phyloP scores from a whole-genome alignment of 202 grass and related monocot species.

The Zoysia matrella region DNA sequence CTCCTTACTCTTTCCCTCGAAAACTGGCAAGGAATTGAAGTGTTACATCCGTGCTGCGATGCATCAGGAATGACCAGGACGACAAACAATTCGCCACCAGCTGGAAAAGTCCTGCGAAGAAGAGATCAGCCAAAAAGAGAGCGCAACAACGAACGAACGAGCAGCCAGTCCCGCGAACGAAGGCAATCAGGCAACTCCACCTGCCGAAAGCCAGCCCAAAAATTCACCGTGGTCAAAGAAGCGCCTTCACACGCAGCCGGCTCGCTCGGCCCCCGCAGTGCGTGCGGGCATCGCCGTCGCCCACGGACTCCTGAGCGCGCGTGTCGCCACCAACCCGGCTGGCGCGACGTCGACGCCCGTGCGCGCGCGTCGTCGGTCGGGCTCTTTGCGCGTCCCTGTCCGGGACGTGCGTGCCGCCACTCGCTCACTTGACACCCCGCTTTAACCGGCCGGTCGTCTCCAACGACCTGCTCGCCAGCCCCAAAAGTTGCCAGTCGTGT shows the following conservation, averaged over 20 bases:
- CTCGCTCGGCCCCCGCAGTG: background rate
- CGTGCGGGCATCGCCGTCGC: slow-evolving; percentile 20
- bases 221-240: slow-evolving; percentile 21
- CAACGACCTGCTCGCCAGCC: background rate
- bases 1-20: background rate
- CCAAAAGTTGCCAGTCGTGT: slow-evolving; percentile 21
- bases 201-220: background rate
- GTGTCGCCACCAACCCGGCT: background rate
- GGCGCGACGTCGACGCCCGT: slow-evolving; percentile 28
- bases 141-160: background rate
- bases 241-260: slow-evolving; percentile 38
- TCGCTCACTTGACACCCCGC: background rate
- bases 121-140: slow-evolving; percentile 10
- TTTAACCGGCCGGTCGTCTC: background rate
- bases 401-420: slow-evolving; percentile 7
- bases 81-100: background rate
- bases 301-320: background rate
- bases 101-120: background rate
- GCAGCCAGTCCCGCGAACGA: background rate
- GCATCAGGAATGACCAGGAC: background rate
- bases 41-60: too few relatives aligned
- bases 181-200: slow-evolving; percentile 21
- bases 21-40: slow-evolving; percentile 2
- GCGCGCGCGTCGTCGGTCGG: background rate
- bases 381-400: slow-evolving; percentile 21